Percentiles rank a stretch among this genome's conserved stretches.
Evolutionary conservation across 768 basidiomycete species (phyloP).

Genomic region (Obba rivulosa): DNA sequence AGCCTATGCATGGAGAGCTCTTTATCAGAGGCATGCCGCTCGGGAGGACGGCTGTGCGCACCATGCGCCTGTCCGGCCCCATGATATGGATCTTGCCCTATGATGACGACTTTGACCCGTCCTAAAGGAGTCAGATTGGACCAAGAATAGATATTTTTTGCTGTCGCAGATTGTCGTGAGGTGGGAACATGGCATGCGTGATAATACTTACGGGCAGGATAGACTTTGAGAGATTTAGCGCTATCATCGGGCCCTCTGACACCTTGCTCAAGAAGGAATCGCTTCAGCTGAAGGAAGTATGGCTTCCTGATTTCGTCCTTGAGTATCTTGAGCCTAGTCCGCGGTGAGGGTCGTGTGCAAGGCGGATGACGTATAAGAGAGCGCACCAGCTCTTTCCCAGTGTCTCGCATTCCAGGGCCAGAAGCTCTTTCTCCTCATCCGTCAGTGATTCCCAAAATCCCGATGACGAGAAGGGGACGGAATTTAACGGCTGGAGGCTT

Average conservation of each 20-base stretch:
- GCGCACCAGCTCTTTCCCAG: conserved; percentile 70
- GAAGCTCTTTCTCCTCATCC: conserved; percentile 51
- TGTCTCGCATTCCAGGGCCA: conserved; percentile 65
- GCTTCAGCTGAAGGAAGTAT: conserved; percentile 71
- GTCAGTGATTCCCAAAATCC: conserved; percentile 48
- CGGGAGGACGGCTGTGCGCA: conserved; percentile 25
- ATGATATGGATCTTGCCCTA: conserved; percentile 90
- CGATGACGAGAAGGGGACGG: conserved; percentile 62
- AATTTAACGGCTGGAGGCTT: conserved; percentile 41
- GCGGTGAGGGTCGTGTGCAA: background rate
- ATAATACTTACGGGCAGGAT: conserved; percentile 66
- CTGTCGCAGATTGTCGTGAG: conserved; percentile 28
- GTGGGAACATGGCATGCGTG: background rate
- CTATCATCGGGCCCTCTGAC: conserved; percentile 47
- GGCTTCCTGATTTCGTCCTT: conserved; percentile 71
- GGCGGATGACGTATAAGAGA: background rate
- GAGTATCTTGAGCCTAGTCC: conserved; percentile 62
- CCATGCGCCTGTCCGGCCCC: conserved; percentile 80
- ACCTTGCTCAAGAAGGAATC: conserved; percentile 63
- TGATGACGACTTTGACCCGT: conserved; percentile 81
- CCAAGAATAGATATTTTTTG: conserved; percentile 88
- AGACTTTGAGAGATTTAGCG: conserved; percentile 50
- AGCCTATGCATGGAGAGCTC: conserved; percentile 38
- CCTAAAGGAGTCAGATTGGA: conserved; percentile 77
- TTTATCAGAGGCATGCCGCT: background rate